Base-by-base conservation (phyloP, 208 protist species). In the Leishmania turanica region DNA sequence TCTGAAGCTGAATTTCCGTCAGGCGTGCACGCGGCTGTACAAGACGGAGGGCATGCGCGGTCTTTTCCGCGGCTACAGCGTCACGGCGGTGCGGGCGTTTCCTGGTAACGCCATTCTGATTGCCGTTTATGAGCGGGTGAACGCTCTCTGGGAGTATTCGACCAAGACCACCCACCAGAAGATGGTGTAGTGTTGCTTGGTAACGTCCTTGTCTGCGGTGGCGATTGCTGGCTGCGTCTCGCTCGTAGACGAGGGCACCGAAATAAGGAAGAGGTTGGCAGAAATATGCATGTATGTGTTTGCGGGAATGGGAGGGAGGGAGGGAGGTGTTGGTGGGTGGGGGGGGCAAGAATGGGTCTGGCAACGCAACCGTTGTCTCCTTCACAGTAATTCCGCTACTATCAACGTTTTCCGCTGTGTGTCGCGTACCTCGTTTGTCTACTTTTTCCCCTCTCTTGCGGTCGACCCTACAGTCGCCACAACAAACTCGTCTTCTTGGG, bases 101-200 rank as follows among this genome's bases (percentile, higher is more conserved):
- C 96, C 96, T 3, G 95, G 94, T 17, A 97, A 98, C 81, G 96
- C 96, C 0, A 91, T 97, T 31, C 85, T 98, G 9, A 96, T 98
- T 74, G 94, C 93, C 13, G 93, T 94, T 3, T 98, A 98, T 71
- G 95, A 98, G 77, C 90, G 96, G 70, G 90, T 97, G 24, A 95
- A 88, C 47, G 81, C 84, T 31, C 45, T 95, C 17, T 96, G 91
- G 90, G 88, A 94, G 54, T 56, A 68, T 45, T 86, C 47, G 70
- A 66, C 7, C 49, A 58, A 37, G 60, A 77, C 58, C 49, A 34
- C 9, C 75, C 78, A 72, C 80, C 42, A 54, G 47, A 66, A 79
- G 60, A 54, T 19, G 11, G n/a, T 17, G 21, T 73, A 51, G 47
- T 53, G 51, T 9, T 51, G 27, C 45, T 34, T 54, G 69, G 3